phyloP scores from a whole-genome alignment of 176 grass and related monocot genomes.

The Melocanna baccifera region DNA sequence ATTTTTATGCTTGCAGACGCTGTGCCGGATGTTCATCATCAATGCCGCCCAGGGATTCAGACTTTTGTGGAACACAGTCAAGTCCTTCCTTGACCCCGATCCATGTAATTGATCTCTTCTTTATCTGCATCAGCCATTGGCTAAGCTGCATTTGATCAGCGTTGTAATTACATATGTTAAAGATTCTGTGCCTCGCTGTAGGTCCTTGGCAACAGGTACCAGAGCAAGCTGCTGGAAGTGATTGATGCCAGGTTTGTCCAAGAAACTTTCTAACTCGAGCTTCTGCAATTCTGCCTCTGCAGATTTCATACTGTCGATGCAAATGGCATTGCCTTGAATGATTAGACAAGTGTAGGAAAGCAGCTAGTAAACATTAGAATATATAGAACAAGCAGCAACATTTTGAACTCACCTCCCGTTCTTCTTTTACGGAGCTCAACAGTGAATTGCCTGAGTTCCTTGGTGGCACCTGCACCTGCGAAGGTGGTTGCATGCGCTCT shows the following conservation, averaged over 20 bases:
- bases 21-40: constrained; percentile 98
- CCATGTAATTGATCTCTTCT: constrained; percentile 45
- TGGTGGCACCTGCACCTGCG: constrained; percentile 87
- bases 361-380: background rate
- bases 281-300: background rate
- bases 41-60: constrained; percentile 94
- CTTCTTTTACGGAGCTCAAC: background rate
- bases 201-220: constrained; percentile 92
- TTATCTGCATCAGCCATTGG: background rate
- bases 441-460: constrained; percentile 93
- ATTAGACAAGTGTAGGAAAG: background rate
- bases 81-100: constrained; percentile 96
- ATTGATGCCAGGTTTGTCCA: constrained; percentile 80
- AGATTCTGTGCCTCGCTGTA: constrained; percentile 2
- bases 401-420: constrained; percentile 10
- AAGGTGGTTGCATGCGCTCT: constrained; percentile 84
- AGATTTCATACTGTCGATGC: background rate
- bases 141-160: background rate
- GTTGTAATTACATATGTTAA: background rate
- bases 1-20: constrained; percentile 43
- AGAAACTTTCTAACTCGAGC: background rate
- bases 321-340: background rate
- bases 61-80: constrained; percentile 92
- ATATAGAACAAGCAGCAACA: background rate
- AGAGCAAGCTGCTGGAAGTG: constrained; percentile 88